Evolutionary conservation across 139 green algal species (phyloP).

Genomic region (Volvox reticuliferus): DNA sequence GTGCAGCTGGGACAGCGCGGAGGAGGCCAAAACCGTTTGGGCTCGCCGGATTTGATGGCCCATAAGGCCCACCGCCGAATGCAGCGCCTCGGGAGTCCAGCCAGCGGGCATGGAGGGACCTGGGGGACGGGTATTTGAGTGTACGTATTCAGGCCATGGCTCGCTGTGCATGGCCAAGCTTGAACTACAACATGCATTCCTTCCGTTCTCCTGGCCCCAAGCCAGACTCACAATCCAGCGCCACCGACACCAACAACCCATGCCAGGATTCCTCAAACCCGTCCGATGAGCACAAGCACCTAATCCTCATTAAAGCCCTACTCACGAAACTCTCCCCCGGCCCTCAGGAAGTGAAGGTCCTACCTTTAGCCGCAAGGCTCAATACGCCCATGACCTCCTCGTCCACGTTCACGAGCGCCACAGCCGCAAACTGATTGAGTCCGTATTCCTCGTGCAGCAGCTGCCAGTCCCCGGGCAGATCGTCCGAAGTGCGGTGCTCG

Average conservation of each 20-base stretch:
- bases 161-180: too few relatives aligned
- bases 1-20: conserved; percentile 5
- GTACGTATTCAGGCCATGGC: too few relatives aligned
- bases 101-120: neutral
- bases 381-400: neutral
- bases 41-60: neutral
- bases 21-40: neutral
- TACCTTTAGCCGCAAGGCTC: conserved; percentile 9
- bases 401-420: neutral
- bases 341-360: neutral
- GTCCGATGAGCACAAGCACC: too few relatives aligned
- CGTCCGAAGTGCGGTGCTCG: neutral
- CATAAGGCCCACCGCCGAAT: conserved; percentile 5
- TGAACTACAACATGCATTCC: too few relatives aligned
- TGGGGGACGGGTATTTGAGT: neutral
- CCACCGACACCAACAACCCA: too few relatives aligned
- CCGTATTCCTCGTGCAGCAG: neutral
- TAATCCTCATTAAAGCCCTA: too few relatives aligned
- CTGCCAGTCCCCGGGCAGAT: conserved; percentile 24
- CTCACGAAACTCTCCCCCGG: neutral
- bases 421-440: conserved; percentile 6
- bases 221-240: too few relatives aligned
- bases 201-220: too few relatives aligned
- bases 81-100: conserved; percentile 23
- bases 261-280: too few relatives aligned